phyloP scores from a whole-genome alignment of 1,139 yeast genomes.

The Nakaseomyces glabratus region DNA sequence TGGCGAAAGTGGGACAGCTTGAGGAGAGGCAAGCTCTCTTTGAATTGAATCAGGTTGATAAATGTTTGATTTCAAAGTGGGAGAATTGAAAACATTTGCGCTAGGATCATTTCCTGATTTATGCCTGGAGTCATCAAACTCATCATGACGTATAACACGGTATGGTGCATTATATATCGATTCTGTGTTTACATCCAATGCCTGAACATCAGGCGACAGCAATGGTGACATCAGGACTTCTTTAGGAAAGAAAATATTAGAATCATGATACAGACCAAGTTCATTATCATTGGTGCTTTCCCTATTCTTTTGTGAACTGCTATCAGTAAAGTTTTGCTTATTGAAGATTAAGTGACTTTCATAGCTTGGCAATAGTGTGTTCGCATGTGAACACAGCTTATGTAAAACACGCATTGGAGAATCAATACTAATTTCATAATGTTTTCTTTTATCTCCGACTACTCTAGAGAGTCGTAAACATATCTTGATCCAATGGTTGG shows the following conservation, averaged over 20 bases:
- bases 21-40: conserved; percentile 46
- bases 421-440: conserved; percentile 85
- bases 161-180: conserved; percentile 10
- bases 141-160: conserved; percentile 5
- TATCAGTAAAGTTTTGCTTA: conserved; percentile 10
- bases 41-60: conserved; percentile 47
- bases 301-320: conserved; percentile 4
- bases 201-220: conserved; percentile 47
- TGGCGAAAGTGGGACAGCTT: conserved; percentile 49
- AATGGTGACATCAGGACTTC: conserved; percentile 37
- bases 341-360: conserved; percentile 22
- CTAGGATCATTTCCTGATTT: conserved; percentile 7
- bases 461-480: conserved; percentile 66
- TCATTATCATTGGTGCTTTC: conserved; percentile 3
- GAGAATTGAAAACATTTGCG: conserved; percentile 20
- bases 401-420: conserved; percentile 71
- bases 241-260: conserved; percentile 36
- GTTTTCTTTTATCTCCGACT: conserved; percentile 61
- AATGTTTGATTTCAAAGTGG: conserved; percentile 39
- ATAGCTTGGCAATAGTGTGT: conserved; percentile 45
- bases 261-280: conserved; percentile 27
- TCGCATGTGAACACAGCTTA: conserved; percentile 65
- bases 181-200: conserved; percentile 32
- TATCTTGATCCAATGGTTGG: conserved; percentile 95
- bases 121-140: conserved; percentile 1